Conservation (phyloP, 768 basidiomycete genomes). For the Mrakia blollopis region DNA sequence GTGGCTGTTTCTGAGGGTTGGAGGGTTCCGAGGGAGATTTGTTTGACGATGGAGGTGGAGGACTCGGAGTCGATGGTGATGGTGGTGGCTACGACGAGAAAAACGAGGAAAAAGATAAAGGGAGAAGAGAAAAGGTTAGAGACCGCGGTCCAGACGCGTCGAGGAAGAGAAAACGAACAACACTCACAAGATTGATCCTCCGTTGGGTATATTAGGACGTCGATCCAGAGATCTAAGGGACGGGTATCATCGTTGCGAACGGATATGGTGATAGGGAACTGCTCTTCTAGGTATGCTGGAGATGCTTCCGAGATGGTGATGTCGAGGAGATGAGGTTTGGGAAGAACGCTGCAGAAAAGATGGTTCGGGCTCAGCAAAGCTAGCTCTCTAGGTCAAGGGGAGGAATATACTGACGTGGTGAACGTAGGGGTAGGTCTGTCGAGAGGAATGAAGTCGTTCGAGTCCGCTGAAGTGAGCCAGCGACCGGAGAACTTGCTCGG, state of each 20-base stretch:
- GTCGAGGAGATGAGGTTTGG: slow-evolving; percentile 57
- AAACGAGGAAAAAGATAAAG: not conserved
- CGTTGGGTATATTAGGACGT: slow-evolving; percentile 73
- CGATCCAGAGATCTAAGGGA: slow-evolving; percentile 62
- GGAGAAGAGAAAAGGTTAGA: not conserved
- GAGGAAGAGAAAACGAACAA: not conserved
- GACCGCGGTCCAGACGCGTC: not conserved
- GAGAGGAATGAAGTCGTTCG: slow-evolving; percentile 55
- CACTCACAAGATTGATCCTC: slow-evolving; percentile 67
- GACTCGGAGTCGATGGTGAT: slow-evolving; percentile 58
- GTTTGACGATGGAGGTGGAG: slow-evolving; percentile 52
- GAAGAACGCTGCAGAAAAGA: slow-evolving; percentile 41
- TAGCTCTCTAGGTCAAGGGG: not conserved
- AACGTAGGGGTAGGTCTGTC: slow-evolving; percentile 50
- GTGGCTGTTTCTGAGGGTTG: slow-evolving; percentile 29
- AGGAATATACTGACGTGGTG: slow-evolving; percentile 50
- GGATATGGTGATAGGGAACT: slow-evolving; percentile 65
- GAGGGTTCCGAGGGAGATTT: slow-evolving; percentile 38
- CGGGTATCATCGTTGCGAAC: slow-evolving; percentile 68
- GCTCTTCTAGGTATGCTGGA: slow-evolving; percentile 76
- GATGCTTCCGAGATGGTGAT: slow-evolving; percentile 57
- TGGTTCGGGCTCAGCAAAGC: too few relatives aligned
- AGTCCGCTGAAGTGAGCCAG: slow-evolving; percentile 53
- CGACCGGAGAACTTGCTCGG: slow-evolving; percentile 37
- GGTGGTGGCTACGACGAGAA: slow-evolving; percentile 33